Base-by-base conservation (phyloP, 2,329 filamentous ascomycete species). In the Leptographium flavum region DNA sequence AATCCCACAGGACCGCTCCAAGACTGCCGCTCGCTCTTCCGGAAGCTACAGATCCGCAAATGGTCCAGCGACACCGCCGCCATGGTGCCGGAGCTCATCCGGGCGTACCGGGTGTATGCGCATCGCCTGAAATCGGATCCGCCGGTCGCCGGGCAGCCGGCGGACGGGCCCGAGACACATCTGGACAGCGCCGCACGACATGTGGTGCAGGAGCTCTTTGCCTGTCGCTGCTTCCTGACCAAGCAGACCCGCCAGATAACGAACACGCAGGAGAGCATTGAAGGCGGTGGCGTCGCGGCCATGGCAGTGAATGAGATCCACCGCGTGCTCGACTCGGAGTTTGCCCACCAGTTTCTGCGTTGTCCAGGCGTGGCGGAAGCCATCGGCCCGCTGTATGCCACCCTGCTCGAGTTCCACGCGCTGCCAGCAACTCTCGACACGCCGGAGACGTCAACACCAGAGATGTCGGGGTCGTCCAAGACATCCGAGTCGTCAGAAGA, bases 171-270 rank as follows among this genome's bases (percentile, higher is more conserved):
- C n/a, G 28, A 42, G 17, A 10, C 3, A 8, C n/a, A 13, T 14
- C 3, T 35, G 5, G 31, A 31, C 21, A 15, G 21, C 3, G 22
- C 22, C 3, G 31, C 30, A 5, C 27, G 28, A 11, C 39, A 9
- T n/a, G 40, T 42, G 14, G 40, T 42, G 19, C 25, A 42, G 28
- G 40, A 42, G 30, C 30, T 42, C 2, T 35, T 42, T n/a, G 28
- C 40, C 31, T 35, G 15, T 11, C 40, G 40, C 2, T 42, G 40
- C 40, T 5, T 15, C 3, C 40, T 42, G 31, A 35, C 30, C 6
- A 42, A 42, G 40, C 40, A 42, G 31, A 42, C 40, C 19, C 40
- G 40, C 21, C 40, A 42, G 40, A 42, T 42, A 15, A 35, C 10
- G 19, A 42, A 23, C 13, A 33, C 40, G 4, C 40, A 35, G 30